Percentiles rank a stretch among this genome's conserved stretches.
Conservation (phyloP, 164 flowering plant species). For the Piper betle region DNA sequence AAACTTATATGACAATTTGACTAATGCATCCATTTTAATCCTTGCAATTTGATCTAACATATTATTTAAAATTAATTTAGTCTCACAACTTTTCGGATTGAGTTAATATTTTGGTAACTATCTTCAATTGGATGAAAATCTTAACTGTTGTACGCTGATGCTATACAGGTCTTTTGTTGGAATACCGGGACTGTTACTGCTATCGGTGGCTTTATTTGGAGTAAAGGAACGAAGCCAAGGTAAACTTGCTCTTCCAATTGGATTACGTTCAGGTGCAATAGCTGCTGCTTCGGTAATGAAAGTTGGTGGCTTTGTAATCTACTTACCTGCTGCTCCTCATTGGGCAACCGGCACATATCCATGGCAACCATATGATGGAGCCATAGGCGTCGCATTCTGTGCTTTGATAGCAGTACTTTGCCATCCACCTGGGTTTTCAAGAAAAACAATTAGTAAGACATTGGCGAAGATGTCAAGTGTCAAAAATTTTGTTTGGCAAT, state of each 20-base stretch:
- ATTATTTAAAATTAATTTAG: neutral
- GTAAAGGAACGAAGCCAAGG: constrained; percentile 47
- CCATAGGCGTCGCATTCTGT: constrained; percentile 48
- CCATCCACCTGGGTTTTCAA: constrained; percentile 26
- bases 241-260: constrained; percentile 63
- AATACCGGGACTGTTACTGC: constrained; percentile 73
- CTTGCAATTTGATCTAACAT: too few species aligned
- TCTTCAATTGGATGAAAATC: neutral
- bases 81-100: neutral
- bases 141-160: neutral
- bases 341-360: constrained; percentile 60
- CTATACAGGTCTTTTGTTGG: constrained; percentile 48
- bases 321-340: constrained; percentile 26
- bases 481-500: neutral
- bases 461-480: neutral
- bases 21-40: too few species aligned
- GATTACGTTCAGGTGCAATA: constrained; percentile 69
- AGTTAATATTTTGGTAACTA: too few species aligned
- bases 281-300: constrained; percentile 46
- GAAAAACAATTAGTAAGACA: neutral
- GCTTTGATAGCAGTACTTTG: constrained; percentile 37
- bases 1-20: too few species aligned
- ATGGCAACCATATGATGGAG: constrained; percentile 72
- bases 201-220: constrained; percentile 66
- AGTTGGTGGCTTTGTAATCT: constrained; percentile 45